Evolutionary conservation across 306 rosid species (phyloP), one percentile per base, ranked within the genome.

Genomic region (Quillaja saponaria): DNA sequence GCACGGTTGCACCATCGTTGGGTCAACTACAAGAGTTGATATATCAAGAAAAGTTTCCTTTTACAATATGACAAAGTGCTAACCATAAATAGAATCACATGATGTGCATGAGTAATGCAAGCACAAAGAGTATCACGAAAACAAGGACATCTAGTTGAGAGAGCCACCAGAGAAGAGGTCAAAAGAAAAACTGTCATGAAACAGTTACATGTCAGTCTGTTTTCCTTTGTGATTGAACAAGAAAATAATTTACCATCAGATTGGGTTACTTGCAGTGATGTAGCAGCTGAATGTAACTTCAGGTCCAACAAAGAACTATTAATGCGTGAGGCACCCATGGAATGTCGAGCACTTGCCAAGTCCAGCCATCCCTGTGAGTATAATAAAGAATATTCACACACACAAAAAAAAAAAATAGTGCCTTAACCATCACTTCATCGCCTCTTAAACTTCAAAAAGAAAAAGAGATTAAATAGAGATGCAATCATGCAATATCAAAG

Each of bases 321-420:
- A 50, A 89, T 60, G 10, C 96, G 91, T 9, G 84, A 80, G n/a
- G 77, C 77, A 38, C 95, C 99, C 99, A 89, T 92, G 50, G 99
- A 89, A 78, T 82, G 83, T 21, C 89, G 80, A 42, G 95, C 96
- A 72, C 95, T 81, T 0, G 95, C 95, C 48, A 92, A 75, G 15
- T 92, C 96, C 56, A 89, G 49, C 96, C 96, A 92, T 48, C 91
- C 99, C 99, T 92, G 78, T 49, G 17, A 56, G 71, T 13, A 21
- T 10, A 46, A 8, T 3, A n/a, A 40, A 60, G 13, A 64, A 0
- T 21, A 11, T 75, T 25, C 31, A 25, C 31, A 25, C 13, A 18
- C 55, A n/a, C n/a, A n/a, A n/a, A n/a, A 57, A 6, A 5, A 56
- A 49, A 54, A 21, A 51, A 47, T 6, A 5, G 9, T 34, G 65